Conservation (phyloP, 306 rosid species). For the Rosa multiflora region DNA sequence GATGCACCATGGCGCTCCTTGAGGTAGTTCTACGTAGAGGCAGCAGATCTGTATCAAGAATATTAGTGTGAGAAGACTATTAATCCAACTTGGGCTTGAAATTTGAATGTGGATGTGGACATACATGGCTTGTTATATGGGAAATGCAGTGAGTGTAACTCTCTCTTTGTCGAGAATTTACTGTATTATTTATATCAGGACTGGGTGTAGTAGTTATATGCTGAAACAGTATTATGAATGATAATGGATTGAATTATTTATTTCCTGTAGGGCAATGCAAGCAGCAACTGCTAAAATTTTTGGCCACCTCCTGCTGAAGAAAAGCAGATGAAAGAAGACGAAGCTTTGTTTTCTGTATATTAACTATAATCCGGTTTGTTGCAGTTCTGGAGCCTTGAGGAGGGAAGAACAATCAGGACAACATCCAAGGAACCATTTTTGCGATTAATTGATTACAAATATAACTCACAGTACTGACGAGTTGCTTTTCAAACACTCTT, state of each 20-base stretch:
- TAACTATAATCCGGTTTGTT: background rate
- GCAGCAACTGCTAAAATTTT: background rate
- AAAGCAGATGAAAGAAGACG: background rate
- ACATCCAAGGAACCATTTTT: background rate
- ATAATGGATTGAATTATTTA: background rate
- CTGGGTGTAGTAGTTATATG: background rate
- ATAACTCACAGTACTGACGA: background rate
- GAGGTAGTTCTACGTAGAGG: background rate
- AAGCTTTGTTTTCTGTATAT: background rate
- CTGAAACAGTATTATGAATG: background rate
- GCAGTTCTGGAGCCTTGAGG: background rate
- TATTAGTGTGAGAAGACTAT: background rate
- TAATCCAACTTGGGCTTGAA: background rate
- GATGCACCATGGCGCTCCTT: background rate
- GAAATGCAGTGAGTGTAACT: background rate
- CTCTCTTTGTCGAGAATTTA: background rate
- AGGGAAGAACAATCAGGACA: background rate
- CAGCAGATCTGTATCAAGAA: background rate
- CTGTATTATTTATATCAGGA: background rate
- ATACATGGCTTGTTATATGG: conserved; percentile 7
- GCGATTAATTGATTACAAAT: background rate
- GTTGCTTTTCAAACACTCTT: background rate
- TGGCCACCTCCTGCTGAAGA: conserved; percentile 1
- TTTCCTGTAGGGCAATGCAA: conserved; percentile 3
- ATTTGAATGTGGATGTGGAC: background rate